Percentiles rank a stretch among this genome's conserved stretches.
phyloP scores from a whole-genome alignment of 441 rosid species.

The Monsonia emarginata region DNA sequence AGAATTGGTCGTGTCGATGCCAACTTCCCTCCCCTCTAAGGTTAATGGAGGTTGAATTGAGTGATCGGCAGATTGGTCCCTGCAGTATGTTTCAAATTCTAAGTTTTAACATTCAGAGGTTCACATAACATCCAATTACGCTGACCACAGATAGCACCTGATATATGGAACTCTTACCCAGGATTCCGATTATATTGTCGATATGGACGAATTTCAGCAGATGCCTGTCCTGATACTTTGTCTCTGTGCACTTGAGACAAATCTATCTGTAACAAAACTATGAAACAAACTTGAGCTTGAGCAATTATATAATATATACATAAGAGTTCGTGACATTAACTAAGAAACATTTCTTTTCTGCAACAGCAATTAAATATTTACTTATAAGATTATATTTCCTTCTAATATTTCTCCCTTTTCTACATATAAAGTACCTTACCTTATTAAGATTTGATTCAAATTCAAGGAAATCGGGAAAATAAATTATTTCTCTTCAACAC shows the following conservation, averaged over 20 bases:
- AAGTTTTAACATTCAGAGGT: constrained; percentile 18
- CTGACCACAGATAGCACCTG: constrained; percentile 12
- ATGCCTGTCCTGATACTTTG: constrained; percentile 80
- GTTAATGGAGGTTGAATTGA: constrained; percentile 26
- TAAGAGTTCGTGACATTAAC: background rate
- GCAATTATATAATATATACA: background rate
- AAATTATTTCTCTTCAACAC: background rate
- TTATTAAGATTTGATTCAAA: too few species aligned
- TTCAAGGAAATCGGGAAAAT: background rate
- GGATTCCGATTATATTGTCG: constrained; percentile 25
- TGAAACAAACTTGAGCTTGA: constrained; percentile 7
- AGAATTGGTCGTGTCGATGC: constrained; percentile 19
- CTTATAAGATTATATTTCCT: background rate
- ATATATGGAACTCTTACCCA: constrained; percentile 29
- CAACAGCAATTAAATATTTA: background rate
- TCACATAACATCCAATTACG: constrained; percentile 11
- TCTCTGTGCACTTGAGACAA: constrained; percentile 62
- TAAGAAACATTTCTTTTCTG: background rate
- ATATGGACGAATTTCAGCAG: constrained; percentile 42
- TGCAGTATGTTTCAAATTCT: constrained; percentile 22
- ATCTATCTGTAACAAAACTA: constrained; percentile 47
- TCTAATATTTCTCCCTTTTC: background rate
- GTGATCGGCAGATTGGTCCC: constrained; percentile 32
- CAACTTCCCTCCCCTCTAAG: constrained; percentile 17
- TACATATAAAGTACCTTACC: background rate